Percentiles rank a stretch among this genome's conserved stretches.
Evolutionary conservation across 805 yeast species (phyloP).

Genomic region (Candida peoriensis): DNA sequence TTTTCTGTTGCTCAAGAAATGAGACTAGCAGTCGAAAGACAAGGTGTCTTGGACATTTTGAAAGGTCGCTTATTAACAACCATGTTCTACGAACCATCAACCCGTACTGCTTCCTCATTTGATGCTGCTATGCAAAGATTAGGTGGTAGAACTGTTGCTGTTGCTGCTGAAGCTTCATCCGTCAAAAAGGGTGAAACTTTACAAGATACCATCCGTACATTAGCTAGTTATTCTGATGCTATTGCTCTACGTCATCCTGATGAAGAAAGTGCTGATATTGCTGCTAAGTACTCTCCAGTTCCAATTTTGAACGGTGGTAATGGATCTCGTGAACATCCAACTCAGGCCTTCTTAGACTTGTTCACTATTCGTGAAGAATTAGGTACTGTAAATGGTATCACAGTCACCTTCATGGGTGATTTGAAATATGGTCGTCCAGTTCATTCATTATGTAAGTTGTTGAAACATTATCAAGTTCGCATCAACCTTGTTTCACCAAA

Average conservation of each 20-base stretch:
- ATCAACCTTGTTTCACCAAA: conserved; percentile 88
- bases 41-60: conserved; percentile 87
- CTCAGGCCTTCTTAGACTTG: conserved; percentile 95
- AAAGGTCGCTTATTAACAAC: conserved; percentile 90
- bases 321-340: conserved; percentile 97
- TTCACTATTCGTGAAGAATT: conserved; percentile 98
- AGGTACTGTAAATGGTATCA: conserved; percentile 97
- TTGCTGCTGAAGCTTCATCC: conserved; percentile 82
- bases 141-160: conserved; percentile 94
- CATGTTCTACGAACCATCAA: conserved; percentile 96
- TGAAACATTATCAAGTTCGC: conserved; percentile 89
- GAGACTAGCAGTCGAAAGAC: conserved; percentile 94
- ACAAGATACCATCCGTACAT: conserved; percentile 92
- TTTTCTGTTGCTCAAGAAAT: conserved; percentile 98
- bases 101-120: conserved; percentile 94
- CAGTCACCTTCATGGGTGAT: conserved; percentile 98
- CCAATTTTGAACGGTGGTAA: conserved; percentile 98
- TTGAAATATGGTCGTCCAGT: conserved; percentile 98
- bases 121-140: conserved; percentile 99
- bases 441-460: conserved; percentile 87
- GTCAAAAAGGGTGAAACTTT: conserved; percentile 97
- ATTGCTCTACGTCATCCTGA: conserved; percentile 95
- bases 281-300: conserved; percentile 94
- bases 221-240: conserved; percentile 95
- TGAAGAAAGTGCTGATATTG: conserved; percentile 86